A percentile compares a stretch with the other conserved stretches of the same genome.
Conservation (phyloP, 345 rosid genomes). For the Combretum micranthum region DNA sequence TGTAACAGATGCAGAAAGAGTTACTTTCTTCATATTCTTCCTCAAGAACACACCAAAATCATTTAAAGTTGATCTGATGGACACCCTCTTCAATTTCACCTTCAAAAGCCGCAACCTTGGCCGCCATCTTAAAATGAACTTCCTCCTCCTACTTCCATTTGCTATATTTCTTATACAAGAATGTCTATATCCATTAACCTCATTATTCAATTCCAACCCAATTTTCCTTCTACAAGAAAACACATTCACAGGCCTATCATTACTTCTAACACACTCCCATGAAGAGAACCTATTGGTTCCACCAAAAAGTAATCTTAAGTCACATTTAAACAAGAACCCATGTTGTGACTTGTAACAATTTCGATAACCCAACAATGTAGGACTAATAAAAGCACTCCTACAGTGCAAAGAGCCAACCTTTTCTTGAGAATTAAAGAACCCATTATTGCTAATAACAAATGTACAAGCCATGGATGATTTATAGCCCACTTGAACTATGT, state of each 20-base stretch:
- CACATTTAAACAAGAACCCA: slow-evolving; percentile 23
- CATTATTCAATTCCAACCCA: slow-evolving; percentile 23
- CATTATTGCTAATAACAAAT: slow-evolving; percentile 48
- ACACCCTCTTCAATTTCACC: slow-evolving; percentile 40
- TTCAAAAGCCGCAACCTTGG: slow-evolving; percentile 60
- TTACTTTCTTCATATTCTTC: slow-evolving; percentile 48
- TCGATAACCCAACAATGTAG: slow-evolving; percentile 15
- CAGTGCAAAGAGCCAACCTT: slow-evolving; percentile 23
- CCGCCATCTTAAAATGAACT: slow-evolving; percentile 53
- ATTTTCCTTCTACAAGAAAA: slow-evolving; percentile 28
- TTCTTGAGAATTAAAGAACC: slow-evolving; percentile 23
- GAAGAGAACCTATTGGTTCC: slow-evolving; percentile 20
- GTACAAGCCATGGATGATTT: slow-evolving; percentile 39
- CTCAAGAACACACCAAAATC: slow-evolving; percentile 41
- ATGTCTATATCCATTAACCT: slow-evolving; percentile 26
- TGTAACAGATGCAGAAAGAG: slow-evolving; percentile 38
- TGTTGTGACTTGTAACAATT: slow-evolving; percentile 17
- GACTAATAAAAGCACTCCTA: slow-evolving; percentile 14
- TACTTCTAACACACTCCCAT: slow-evolving; percentile 22
- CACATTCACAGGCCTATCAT: slow-evolving; percentile 24
- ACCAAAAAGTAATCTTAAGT: slow-evolving; percentile 23
- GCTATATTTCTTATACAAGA: slow-evolving; percentile 20
- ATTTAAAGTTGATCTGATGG: slow-evolving; percentile 39
- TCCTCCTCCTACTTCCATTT: slow-evolving; percentile 27
- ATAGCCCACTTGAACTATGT: not conserved